Evolutionary conservation across 805 yeast genomes (phyloP), one percentile per base, ranked within the genome.

Genomic region (Phaffomyces opuntiae): DNA sequence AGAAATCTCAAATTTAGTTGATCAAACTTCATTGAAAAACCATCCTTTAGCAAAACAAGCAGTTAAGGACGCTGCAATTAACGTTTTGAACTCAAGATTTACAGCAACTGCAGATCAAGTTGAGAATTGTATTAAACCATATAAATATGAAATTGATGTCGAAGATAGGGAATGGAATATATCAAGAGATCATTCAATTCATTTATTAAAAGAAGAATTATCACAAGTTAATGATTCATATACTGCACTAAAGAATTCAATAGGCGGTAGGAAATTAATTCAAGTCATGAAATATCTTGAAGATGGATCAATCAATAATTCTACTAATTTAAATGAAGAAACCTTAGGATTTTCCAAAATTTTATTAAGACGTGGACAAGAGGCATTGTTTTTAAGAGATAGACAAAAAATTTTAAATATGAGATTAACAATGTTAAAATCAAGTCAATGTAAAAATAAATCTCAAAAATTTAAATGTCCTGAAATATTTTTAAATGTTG

Each of bases 91-190:
- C 51, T 68, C 85, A 26, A 80, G 91, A 52, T 93, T 77, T 61
- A 87, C 81, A 52, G 83, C 96, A 1, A 91, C 99, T 0, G 95
- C 99, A 0, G 99, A 95, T 63, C 99, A 93, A 63, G 98, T 93
- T 7, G 99, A 93, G 59, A 93, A 95, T 64, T 90, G 98, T 67
- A 91, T 93, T 58, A 93, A 93, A 63, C 99, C 99, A 3, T 93
- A 84, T 69, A 93, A 93, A 67, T 93, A 91, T 63, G 99, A 93
- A 60, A 90, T 93, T 49, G 99, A 93, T 59, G 78, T 93, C 41
- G 98, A 93, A 60, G 96, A 90, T 55, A 74, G 96, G 36, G 99
- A 93, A 63, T 93, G 99, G 99, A 67, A 70, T 29, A 60, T 75
- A 8, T 82, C 96, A 35, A 78, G 87, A 49, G 95, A 86, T 31